Evolutionary conservation across 1,284 basidiomycete species (phyloP).

Genomic region (Apiotrichum gracile): DNA sequence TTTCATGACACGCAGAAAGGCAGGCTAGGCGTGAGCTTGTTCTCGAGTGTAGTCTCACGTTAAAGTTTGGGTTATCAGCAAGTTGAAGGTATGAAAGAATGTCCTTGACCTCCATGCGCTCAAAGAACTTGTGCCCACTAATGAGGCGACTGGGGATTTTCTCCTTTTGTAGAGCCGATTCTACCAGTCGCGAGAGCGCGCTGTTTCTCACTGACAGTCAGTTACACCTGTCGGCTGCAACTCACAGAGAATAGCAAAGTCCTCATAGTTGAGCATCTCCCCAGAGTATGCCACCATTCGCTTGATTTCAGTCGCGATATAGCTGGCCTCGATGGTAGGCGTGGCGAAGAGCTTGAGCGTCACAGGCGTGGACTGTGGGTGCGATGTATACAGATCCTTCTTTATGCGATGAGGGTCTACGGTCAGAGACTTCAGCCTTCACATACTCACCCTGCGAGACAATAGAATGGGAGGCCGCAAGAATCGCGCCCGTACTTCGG

Average conservation of each 20-base stretch:
- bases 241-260: constrained; percentile 74
- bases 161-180: constrained; percentile 68
- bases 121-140: constrained; percentile 81
- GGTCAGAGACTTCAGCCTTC: neutral
- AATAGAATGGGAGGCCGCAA: constrained; percentile 69
- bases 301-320: constrained; percentile 75
- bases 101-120: constrained; percentile 79
- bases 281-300: constrained; percentile 67
- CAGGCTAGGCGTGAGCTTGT: constrained; percentile 49
- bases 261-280: constrained; percentile 64
- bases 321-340: constrained; percentile 56
- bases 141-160: constrained; percentile 72
- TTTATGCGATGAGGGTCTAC: constrained; percentile 56
- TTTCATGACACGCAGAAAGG: constrained; percentile 72
- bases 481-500: constrained; percentile 72
- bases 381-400: constrained; percentile 69
- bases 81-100: constrained; percentile 81
- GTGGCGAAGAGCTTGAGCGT: constrained; percentile 48
- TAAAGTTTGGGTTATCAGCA: constrained; percentile 72
- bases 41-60: constrained; percentile 24
- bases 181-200: constrained; percentile 71
- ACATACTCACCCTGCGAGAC: constrained; percentile 65
- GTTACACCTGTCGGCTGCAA: constrained; percentile 9
- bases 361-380: constrained; percentile 57
- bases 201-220: constrained; percentile 65